Conservation (phyloP, 352 stramenopile species). For the Pythium oligandrum region DNA sequence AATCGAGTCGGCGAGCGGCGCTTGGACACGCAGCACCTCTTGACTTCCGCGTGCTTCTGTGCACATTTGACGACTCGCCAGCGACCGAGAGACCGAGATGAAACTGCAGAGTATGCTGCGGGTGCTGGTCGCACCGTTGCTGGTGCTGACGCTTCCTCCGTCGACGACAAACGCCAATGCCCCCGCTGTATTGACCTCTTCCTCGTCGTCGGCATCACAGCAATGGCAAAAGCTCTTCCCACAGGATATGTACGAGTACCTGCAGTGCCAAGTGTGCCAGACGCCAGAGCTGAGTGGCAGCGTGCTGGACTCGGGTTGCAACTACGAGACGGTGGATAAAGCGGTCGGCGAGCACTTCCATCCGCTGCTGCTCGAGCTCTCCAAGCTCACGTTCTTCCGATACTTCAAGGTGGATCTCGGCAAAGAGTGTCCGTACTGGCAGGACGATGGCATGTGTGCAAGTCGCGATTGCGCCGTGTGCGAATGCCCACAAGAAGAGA, state of each 20-base stretch:
- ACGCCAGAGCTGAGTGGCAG: constrained; percentile 77
- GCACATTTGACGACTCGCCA: too few relatives aligned
- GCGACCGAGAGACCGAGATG: too few relatives aligned
- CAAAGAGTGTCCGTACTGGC: constrained; percentile 88
- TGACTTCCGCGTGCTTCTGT: too few relatives aligned
- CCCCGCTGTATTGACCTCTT: not conserved
- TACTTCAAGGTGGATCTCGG: constrained; percentile 93
- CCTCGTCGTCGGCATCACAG: not conserved
- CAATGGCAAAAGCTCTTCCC: constrained; percentile 37
- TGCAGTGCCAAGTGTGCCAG: constrained; percentile 79
- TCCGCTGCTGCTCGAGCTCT: constrained; percentile 72
- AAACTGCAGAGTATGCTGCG: not conserved
- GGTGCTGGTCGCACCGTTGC: not conserved
- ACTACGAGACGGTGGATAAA: constrained; percentile 84
- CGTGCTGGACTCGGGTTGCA: constrained; percentile 78
- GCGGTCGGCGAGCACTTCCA: constrained; percentile 80
- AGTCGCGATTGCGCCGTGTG: constrained; percentile 88
- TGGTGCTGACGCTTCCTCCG: constrained; percentile 5
- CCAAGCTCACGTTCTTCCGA: constrained; percentile 86
- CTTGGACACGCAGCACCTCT: too few relatives aligned
- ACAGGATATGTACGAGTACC: constrained; percentile 68
- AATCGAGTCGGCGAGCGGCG: too few relatives aligned
- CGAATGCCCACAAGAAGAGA: constrained; percentile 84
- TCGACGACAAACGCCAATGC: not conserved
- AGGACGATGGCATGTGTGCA: constrained; percentile 88